Percentiles rank a stretch among this genome's conserved stretches.
phyloP scores from a whole-genome alignment of 164 flowering plant genomes.

The Vitis labrusca region DNA sequence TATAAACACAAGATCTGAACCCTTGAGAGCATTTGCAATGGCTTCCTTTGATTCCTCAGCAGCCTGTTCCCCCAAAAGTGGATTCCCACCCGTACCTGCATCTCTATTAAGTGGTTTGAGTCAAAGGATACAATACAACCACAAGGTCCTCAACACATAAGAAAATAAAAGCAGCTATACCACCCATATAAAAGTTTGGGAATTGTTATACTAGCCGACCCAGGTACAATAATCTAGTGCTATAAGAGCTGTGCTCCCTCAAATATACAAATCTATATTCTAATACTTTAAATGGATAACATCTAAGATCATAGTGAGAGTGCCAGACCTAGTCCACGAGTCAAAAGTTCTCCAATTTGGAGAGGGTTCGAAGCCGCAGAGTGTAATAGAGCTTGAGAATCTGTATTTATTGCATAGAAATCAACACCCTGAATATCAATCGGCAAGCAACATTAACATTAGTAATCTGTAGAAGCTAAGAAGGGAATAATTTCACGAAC shows the following conservation, averaged over 20 bases:
- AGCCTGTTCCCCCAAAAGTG: slow-evolving; percentile 92
- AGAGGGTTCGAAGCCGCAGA: slow-evolving; percentile 87
- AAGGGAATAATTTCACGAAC: neutral
- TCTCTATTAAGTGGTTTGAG: slow-evolving; percentile 23
- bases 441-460: neutral
- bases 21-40: slow-evolving; percentile 82
- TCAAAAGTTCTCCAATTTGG: slow-evolving; percentile 96
- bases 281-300: no score
- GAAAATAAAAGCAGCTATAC: no score
- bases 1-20: slow-evolving; percentile 94
- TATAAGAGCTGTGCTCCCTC: neutral
- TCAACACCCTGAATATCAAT: slow-evolving; percentile 69
- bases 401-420: slow-evolving; percentile 96
- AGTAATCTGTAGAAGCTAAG: neutral
- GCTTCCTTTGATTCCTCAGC: slow-evolving; percentile 97
- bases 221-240: neutral
- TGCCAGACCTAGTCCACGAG: slow-evolving; percentile 92
- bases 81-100: slow-evolving; percentile 98
- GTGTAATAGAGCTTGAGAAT: slow-evolving; percentile 80
- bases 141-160: no score
- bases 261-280: neutral
- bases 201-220: no score
- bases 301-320: slow-evolving; percentile 10
- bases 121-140: slow-evolving; percentile 6
- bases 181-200: no score